Conservation (phyloP, 2,329 filamentous ascomycete species). For the Fusarium floridanum region DNA sequence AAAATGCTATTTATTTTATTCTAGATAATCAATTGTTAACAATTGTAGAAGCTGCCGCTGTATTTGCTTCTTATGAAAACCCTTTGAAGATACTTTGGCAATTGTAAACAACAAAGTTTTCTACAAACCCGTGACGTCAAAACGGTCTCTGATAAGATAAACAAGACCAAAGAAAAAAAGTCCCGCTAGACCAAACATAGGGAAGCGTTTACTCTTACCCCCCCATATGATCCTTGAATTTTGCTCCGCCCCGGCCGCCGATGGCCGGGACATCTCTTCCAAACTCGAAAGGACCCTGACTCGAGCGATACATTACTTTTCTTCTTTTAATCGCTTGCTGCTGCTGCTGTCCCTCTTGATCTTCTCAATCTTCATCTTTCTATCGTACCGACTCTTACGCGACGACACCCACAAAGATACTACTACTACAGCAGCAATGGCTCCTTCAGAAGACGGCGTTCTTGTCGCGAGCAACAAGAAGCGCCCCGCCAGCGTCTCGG, state of each 20-base stretch:
- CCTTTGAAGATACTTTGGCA: neutral
- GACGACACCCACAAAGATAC: neutral
- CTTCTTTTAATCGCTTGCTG: neutral
- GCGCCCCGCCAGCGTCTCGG: slow-evolving; percentile 46
- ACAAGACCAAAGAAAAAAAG: slow-evolving; percentile 7
- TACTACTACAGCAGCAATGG: slow-evolving; percentile 38
- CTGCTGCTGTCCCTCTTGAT: neutral
- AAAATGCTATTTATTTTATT: neutral
- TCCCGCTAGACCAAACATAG: neutral
- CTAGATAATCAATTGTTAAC: neutral
- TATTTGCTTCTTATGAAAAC: neutral
- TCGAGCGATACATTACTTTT: slow-evolving; percentile 10
- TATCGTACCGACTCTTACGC: neutral
- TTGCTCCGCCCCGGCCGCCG: slow-evolving; percentile 26
- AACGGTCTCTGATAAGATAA: slow-evolving; percentile 35
- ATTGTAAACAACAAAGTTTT: neutral
- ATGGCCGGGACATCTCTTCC: neutral
- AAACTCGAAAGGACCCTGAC: slow-evolving; percentile 32
- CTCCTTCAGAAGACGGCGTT: slow-evolving; percentile 43
- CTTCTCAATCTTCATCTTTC: slow-evolving; percentile 9
- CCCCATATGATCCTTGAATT: slow-evolving; percentile 39
- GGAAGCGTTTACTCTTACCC: neutral
- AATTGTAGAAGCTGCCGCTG: neutral
- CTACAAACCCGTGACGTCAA: slow-evolving; percentile 26
- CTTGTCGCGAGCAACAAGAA: slow-evolving; percentile 42